These are phyloP conservation scores for Amanita thiersii DNA, from an alignment of 768 basidiomycete species.

Conservation along the genomic window DNA sequence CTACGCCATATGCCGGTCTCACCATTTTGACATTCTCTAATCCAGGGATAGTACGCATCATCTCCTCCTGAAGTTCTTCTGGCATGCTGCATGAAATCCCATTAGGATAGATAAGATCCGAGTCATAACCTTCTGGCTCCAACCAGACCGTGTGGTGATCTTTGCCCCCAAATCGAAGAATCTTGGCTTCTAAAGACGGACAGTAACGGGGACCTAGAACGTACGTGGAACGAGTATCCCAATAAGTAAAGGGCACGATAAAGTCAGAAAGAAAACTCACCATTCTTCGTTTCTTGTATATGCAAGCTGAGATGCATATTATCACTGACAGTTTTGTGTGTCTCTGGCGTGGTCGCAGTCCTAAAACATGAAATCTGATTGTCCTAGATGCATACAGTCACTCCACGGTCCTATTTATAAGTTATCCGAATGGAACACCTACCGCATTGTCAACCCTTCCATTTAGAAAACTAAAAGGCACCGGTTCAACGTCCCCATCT, in stretches of 20 bases:
- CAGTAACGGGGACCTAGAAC: conserved; percentile 79
- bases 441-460: conserved; percentile 65
- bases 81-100: conserved; percentile 86
- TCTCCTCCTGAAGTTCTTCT: conserved; percentile 72
- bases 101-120: conserved; percentile 85
- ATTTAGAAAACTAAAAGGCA: conserved; percentile 73
- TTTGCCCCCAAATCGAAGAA: conserved; percentile 71
- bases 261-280: conserved; percentile 26
- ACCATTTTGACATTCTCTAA: conserved; percentile 81
- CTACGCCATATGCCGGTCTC: conserved; percentile 84
- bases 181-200: conserved; percentile 84
- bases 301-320: conserved; percentile 76
- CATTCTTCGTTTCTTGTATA: conserved; percentile 85
- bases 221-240: not conserved
- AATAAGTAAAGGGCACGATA: no score
- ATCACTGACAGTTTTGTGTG: conserved; percentile 68
- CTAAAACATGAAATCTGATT: conserved; percentile 69
- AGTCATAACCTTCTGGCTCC: conserved; percentile 89
- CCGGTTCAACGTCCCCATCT: conserved; percentile 54
- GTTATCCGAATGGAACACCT: conserved; percentile 15
- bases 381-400: conserved; percentile 38
- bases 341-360: conserved; percentile 64
- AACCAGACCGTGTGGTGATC: conserved; percentile 73
- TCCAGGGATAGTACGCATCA: conserved; percentile 82
- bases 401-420: not conserved